These are phyloP conservation scores for Sclerotinia nivalis DNA, from an alignment of 2,329 filamentous ascomycete genomes.

Conservation along the genomic window DNA sequence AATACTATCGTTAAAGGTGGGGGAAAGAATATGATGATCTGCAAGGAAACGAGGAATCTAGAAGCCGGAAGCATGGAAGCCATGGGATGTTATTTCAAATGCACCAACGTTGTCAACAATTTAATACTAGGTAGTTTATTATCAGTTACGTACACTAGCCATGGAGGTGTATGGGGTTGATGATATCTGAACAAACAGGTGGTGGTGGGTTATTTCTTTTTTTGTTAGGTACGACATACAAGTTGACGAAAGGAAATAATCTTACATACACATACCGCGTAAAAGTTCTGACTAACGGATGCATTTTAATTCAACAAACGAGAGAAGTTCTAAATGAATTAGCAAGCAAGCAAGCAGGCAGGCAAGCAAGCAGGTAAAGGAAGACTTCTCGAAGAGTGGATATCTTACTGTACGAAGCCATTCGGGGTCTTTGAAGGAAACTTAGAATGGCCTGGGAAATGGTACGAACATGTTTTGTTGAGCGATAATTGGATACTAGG, in stretches of 20 bases:
- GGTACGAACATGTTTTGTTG: background rate
- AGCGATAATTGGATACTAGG: background rate
- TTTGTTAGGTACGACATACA: background rate
- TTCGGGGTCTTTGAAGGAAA: constrained; percentile 1
- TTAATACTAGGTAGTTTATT: background rate
- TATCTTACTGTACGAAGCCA: constrained; percentile 1
- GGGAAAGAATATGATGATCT: constrained; percentile 20
- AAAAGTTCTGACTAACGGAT: background rate
- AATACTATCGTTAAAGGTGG: constrained; percentile 6
- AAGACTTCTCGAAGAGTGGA: background rate
- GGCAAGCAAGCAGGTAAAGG: background rate
- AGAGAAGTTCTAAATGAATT: background rate
- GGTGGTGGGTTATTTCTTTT: background rate
- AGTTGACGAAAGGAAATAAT: background rate
- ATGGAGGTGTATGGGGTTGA: constrained; percentile 6
- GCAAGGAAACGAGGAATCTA: constrained; percentile 13
- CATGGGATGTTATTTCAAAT: constrained; percentile 7
- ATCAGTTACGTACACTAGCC: constrained; percentile 18
- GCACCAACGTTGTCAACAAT: constrained; percentile 13
- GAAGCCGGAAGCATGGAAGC: constrained; percentile 17
- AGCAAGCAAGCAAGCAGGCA: background rate
- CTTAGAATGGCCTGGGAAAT: constrained; percentile 1
- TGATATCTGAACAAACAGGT: background rate
- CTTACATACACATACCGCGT: background rate
- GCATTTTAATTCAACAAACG: background rate